Conservation (phyloP, 78 protist genomes). For the Cyanophora paradoxa region DNA sequence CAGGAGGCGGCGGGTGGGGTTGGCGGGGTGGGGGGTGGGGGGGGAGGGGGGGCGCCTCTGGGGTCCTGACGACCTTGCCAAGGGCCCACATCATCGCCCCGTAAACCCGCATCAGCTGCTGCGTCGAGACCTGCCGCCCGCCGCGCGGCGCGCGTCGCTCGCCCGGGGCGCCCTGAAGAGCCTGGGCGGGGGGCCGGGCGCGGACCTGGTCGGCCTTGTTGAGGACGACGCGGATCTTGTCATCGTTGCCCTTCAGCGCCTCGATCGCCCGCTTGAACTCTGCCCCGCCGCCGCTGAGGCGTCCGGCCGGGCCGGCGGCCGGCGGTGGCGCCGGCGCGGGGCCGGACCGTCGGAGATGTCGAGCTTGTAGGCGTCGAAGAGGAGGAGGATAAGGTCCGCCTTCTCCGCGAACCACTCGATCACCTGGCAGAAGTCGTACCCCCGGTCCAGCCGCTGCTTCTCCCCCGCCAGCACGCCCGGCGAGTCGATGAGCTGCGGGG, state of each 20-base stretch:
- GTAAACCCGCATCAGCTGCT: slow-evolving; percentile 83
- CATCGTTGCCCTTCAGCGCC: slow-evolving; percentile 63
- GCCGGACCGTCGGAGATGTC: slow-evolving; percentile 60
- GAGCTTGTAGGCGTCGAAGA: slow-evolving; percentile 89
- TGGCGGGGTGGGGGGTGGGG: not conserved
- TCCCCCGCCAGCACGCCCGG: slow-evolving; percentile 85
- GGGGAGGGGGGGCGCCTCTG: not conserved
- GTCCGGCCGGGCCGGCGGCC: not conserved
- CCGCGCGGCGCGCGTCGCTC: too few species aligned
- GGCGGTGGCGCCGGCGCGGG: not conserved
- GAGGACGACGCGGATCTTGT: slow-evolving; percentile 79
- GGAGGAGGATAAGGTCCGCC: slow-evolving; percentile 71
- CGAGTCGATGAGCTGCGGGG: slow-evolving; percentile 68
- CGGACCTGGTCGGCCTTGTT: slow-evolving; percentile 52
- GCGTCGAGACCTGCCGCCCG: slow-evolving; percentile 61
- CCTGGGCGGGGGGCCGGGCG: not conserved
- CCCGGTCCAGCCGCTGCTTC: slow-evolving; percentile 66
- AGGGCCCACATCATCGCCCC: slow-evolving; percentile 87
- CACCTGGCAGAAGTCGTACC: slow-evolving; percentile 60
- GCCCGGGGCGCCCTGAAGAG: not conserved
- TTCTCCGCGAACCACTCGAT: slow-evolving; percentile 79
- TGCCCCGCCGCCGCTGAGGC: not conserved
- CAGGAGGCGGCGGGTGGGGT: too few species aligned
- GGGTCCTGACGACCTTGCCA: slow-evolving; percentile 33
- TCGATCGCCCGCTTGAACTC: slow-evolving; percentile 66